Conservation (phyloP, 2,329 filamentous ascomycete genomes). For the Arthrobotrys musiformis region DNA sequence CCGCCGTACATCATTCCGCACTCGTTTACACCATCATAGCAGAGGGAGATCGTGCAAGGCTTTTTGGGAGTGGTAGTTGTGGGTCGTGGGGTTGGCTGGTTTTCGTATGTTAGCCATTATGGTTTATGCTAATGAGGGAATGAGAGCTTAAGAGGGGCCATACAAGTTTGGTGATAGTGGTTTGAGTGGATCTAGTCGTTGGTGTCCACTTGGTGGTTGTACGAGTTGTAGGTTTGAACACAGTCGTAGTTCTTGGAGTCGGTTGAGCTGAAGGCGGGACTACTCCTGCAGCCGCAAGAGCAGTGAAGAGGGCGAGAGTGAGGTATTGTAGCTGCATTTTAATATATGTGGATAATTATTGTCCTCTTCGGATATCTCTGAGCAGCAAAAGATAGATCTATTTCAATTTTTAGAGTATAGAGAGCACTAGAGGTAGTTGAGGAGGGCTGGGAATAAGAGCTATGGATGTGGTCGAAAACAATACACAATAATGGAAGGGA, state of each 20-base stretch:
- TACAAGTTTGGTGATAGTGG: slow-evolving; percentile 12
- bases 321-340: slow-evolving; percentile 36
- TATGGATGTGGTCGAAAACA: background rate
- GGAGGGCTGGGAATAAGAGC: background rate
- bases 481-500: background rate
- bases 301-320: slow-evolving; percentile 22
- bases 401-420: no score
- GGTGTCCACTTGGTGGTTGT: background rate
- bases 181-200: background rate
- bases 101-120: background rate
- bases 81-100: slow-evolving; percentile 2
- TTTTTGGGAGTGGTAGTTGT: background rate
- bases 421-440: background rate
- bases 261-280: slow-evolving; percentile 3
- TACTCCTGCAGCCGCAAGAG: slow-evolving; percentile 13
- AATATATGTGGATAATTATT: background rate
- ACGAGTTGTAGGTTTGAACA: background rate
- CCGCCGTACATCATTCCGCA: slow-evolving; percentile 47
- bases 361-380: background rate
- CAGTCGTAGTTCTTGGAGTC: background rate
- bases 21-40: slow-evolving; percentile 31
- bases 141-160: background rate
- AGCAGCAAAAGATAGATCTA: no score
- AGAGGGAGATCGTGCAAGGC: slow-evolving; percentile 20
- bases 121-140: background rate